Evolutionary conservation across 2,329 filamentous ascomycete species (phyloP).

Genomic region (Fusarium brachygibbosum): DNA sequence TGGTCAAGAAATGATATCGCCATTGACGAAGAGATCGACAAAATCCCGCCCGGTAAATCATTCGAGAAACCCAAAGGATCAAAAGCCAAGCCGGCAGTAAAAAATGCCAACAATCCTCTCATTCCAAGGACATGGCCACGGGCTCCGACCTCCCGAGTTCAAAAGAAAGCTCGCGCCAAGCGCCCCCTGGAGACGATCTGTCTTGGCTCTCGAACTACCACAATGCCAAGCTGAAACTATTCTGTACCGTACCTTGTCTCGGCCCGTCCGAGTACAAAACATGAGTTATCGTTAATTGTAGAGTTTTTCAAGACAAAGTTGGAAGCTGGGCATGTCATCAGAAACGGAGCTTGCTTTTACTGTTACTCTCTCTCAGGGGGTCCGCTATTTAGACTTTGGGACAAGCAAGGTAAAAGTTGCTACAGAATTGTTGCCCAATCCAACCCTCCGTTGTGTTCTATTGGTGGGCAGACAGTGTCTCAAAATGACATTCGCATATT

Average conservation of each 20-base stretch:
- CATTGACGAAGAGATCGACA: not conserved
- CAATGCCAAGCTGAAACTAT: slow-evolving; percentile 7
- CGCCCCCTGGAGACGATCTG: not conserved
- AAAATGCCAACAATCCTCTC: not conserved
- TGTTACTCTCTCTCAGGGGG: not conserved
- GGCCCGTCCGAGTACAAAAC: not conserved
- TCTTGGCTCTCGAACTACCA: not conserved
- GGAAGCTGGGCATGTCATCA: slow-evolving; percentile 11
- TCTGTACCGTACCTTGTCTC: not conserved
- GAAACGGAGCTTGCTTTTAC: not conserved
- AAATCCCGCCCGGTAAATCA: no score
- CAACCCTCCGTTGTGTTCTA: not conserved
- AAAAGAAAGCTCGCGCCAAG: not conserved
- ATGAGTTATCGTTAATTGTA: not conserved
- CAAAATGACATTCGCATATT: not conserved
- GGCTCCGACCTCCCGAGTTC: not conserved
- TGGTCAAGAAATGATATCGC: not conserved
- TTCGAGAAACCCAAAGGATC: not conserved
- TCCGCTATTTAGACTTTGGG: slow-evolving; percentile 26
- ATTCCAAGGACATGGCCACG: not conserved
- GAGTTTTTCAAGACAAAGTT: not conserved
- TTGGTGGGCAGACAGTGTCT: not conserved
- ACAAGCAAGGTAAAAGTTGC: not conserved
- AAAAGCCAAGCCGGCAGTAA: not conserved
- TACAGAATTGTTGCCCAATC: not conserved